Base-by-base conservation (phyloP, 257 asterid genomes). In the Fraxinus americana region DNA sequence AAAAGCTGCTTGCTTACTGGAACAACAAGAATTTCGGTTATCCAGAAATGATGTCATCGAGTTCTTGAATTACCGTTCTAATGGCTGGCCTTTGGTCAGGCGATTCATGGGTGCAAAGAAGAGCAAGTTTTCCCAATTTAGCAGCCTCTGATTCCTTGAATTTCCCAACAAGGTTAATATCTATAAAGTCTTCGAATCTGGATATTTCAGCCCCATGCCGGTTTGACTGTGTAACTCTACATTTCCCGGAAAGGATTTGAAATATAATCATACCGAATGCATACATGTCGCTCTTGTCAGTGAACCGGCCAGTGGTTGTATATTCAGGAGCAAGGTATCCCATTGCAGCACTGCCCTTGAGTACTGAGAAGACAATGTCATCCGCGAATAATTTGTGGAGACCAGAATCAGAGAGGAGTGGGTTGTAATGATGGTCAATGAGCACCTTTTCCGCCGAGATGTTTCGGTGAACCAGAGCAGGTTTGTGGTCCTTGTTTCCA, bases 311-410 rank as follows among this genome's bases (percentile, higher is more conserved):
- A 0, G 99, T 94, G 73, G 91, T 91, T 1, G 99, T 89, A 84
- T 94, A 94, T 75, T 94, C 98, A 0, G 99, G 99, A 54, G 99
- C 99, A 54, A 94, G 88, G 71, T 94, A 94, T 7, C 99, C 99
- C 97, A 92, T 91, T 29, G 99, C 99, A 27, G 99, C 99, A 77
- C 97, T 92, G 19, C 92, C 89, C 86, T 94, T 94, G 70, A 94
- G 93, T 0, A 96, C 88, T 1, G 97, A 92, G 85, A 89, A 94
- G 66, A 94, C 87, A 32, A 94, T 89, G 76, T 92, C 99, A 43
- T 94, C 99, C 2, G 97, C 99, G 59, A 94, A 74, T 75, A 94
- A 87, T 72, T 91, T 92, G 86, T 88, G 90, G 78, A 92, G 73
- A 67, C 99, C 99, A 1, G 96, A 92, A 73, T 91, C 97, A 0